Base-by-base conservation (phyloP, 2,329 filamentous ascomycete species). In the Lecanicillium sp. region DNA sequence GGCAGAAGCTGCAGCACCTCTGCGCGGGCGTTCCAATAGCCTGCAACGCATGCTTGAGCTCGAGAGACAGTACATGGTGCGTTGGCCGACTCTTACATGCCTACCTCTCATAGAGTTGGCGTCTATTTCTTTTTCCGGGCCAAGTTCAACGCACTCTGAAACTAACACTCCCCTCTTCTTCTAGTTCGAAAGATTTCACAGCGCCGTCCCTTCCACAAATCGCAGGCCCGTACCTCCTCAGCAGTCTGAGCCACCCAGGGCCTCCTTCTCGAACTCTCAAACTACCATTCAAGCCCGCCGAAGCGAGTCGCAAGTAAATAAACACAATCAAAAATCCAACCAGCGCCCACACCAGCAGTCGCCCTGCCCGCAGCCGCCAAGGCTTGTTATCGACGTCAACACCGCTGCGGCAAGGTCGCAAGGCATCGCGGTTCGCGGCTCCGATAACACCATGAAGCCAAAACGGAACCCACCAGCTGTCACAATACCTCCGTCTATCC, bases 11-110 rank as follows among this genome's bases (percentile, higher is more conserved):
- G 7, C 19, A 17, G 19, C 41, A 22, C 20, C 41, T n/a, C n/a
- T n/a, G 11, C 44, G 46, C 8, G 44, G 41, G 37, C 60, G 61
- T 49, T 62, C 63, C 45, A 66, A 67, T 51, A 75, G 68, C 54
- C 68, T 79, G 46, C 66, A 76, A 54, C 66, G 63, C 43, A 78
- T 79, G 74, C 62, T 79, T 35, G 72, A 78, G 48, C 57, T 79
- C 37, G 76, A 79, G 52, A 74, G 71, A 52, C 65, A 64, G 52
- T 68, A 64, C 56, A 76, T 74, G 70, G 76, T 79, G 62, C 29
- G 29, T 14, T 14, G 11, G 11, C n/a, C n/a, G n/a, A n/a, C n/a
- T n/a, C n/a, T n/a, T n/a, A n/a, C n/a, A n/a, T n/a, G n/a, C n/a
- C n/a, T n/a, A n/a, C n/a, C n/a, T n/a, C n/a, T n/a, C n/a, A n/a